A percentile compares a stretch with the other conserved stretches of the same genome.
Conservation (phyloP, 2,329 filamentous ascomycete species). For the Fusarium sp. region DNA sequence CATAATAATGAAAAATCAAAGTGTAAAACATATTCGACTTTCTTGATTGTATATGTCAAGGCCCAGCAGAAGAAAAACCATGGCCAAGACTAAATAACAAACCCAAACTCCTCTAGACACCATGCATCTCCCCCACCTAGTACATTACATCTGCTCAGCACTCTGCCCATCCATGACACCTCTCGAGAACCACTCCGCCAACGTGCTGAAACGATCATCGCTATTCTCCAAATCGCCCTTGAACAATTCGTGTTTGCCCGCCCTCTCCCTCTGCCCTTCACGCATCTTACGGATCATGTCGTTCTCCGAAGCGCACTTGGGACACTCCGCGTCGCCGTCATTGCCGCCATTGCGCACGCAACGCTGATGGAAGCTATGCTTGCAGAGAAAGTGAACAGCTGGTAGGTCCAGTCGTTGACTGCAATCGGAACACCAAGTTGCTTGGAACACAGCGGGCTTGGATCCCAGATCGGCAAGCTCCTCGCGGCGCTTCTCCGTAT, state of each 20-base stretch:
- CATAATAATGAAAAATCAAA: not conserved
- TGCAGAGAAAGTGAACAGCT: conserved; percentile 95
- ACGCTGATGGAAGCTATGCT: conserved; percentile 94
- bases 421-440: conserved; percentile 88
- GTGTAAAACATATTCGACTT: conserved; percentile 17
- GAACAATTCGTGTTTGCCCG: conserved; percentile 91
- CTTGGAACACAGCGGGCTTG: conserved; percentile 90
- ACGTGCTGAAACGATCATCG: conserved; percentile 87
- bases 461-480: conserved; percentile 83
- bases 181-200: conserved; percentile 94
- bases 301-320: conserved; percentile 85
- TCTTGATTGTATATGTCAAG: conserved; percentile 6
- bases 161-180: conserved; percentile 80
- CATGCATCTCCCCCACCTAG: conserved; percentile 15
- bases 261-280: conserved; percentile 86
- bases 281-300: conserved; percentile 90
- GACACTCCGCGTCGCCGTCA: conserved; percentile 81
- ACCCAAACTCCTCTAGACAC: conserved; percentile 42
- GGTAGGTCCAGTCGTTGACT: conserved; percentile 84
- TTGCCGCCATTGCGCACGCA: conserved; percentile 73
- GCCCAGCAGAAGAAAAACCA: not conserved
- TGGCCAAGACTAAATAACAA: conserved; percentile 14
- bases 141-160: conserved; percentile 46
- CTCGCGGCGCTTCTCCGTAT: conserved; percentile 82
- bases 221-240: conserved; percentile 81